Evolutionary conservation across 495 filamentous ascomycete genomes (phyloP).

Genomic region (Penicillium dipodomyicola): DNA sequence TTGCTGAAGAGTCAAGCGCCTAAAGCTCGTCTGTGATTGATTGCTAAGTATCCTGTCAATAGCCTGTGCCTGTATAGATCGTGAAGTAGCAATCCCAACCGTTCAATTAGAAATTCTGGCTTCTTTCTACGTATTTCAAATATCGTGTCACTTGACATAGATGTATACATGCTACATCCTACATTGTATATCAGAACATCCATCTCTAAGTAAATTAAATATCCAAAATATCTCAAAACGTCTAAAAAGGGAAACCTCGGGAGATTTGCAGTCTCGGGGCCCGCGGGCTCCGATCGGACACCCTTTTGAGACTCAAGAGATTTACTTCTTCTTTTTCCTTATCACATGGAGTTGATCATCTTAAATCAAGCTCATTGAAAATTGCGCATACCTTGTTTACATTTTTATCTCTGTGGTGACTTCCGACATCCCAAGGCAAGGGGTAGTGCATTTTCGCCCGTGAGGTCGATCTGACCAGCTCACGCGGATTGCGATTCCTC

Average conservation of each 20-base stretch:
- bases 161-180: neutral
- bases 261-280: slow-evolving; percentile 6
- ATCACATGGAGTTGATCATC: neutral
- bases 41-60: neutral
- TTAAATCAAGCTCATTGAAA: neutral
- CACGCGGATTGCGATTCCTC: neutral
- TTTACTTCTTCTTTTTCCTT: neutral
- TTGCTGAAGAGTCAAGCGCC: slow-evolving; percentile 22
- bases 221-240: neutral
- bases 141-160: neutral
- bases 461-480: slow-evolving; percentile 10
- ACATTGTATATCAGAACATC: neutral
- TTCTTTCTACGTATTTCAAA: neutral
- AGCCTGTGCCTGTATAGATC: slow-evolving; percentile 1
- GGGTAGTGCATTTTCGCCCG: neutral
- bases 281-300: slow-evolving; percentile 24
- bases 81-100: neutral
- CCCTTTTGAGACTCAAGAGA: neutral
- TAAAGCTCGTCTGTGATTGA: slow-evolving; percentile 16
- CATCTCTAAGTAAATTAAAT: neutral
- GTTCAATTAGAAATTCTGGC: neutral
- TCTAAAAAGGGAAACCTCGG: neutral
- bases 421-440: neutral
- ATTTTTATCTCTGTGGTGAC: neutral
- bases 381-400: neutral